phyloP scores from a whole-genome alignment of 768 basidiomycete genomes.

The Russula sp. region DNA sequence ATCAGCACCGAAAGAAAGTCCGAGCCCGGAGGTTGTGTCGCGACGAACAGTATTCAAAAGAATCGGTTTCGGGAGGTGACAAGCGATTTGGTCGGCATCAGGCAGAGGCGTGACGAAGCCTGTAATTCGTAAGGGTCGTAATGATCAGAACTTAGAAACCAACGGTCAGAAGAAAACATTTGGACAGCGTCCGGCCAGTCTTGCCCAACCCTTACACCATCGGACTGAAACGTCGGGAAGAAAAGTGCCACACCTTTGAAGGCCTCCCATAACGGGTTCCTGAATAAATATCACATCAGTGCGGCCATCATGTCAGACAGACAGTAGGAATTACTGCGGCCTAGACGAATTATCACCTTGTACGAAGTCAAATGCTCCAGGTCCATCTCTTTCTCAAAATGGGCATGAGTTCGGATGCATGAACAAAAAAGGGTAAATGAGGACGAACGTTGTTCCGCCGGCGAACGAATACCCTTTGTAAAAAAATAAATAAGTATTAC shows the following conservation, averaged over 20 bases:
- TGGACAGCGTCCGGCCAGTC: not conserved
- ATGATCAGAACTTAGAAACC: not conserved
- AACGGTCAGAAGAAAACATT: not conserved
- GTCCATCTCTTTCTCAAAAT: slow-evolving; percentile 54
- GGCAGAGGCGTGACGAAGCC: slow-evolving; percentile 63
- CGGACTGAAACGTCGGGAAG: not conserved
- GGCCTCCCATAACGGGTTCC: slow-evolving; percentile 77
- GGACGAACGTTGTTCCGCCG: slow-evolving; percentile 68
- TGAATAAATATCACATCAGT: slow-evolving; percentile 28
- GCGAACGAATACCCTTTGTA: slow-evolving; percentile 65
- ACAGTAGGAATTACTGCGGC: slow-evolving; percentile 38
- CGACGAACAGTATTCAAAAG: slow-evolving; percentile 60
- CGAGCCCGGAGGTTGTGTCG: slow-evolving; percentile 2
- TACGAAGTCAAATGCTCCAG: slow-evolving; percentile 71
- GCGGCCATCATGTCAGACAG: not conserved
- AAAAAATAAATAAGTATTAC: not conserved
- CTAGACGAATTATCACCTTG: slow-evolving; percentile 64
- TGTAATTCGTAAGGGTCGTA: slow-evolving; percentile 22
- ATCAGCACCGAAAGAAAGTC: slow-evolving; percentile 15
- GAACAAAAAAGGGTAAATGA: not conserved
- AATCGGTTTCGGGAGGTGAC: slow-evolving; percentile 76
- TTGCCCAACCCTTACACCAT: not conserved
- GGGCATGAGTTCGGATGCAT: not conserved
- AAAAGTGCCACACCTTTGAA: slow-evolving; percentile 50
- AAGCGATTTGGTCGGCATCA: slow-evolving; percentile 53